phyloP scores from a whole-genome alignment of 148 eudicot genomes.

The Arbutus unedo region DNA sequence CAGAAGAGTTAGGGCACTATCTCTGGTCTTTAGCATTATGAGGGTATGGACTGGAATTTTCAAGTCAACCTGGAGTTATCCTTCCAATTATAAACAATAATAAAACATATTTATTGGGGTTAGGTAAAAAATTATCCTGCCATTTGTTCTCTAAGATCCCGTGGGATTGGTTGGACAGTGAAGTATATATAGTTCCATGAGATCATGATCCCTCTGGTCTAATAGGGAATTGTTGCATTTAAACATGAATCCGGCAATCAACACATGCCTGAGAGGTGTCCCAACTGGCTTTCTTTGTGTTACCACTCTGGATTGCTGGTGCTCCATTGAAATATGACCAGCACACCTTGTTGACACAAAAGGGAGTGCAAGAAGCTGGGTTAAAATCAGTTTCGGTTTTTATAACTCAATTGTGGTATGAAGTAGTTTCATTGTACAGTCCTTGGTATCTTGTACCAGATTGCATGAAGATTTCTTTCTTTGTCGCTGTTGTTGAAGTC shows the following conservation, averaged over 20 bases:
- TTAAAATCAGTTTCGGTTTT: background rate
- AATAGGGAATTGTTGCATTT: background rate
- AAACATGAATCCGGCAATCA: background rate
- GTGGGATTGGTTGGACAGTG: background rate
- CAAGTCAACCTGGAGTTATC: background rate
- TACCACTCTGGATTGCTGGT: background rate
- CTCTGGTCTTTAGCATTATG: background rate
- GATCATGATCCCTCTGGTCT: background rate
- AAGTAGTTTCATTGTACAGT: background rate
- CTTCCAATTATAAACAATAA: background rate
- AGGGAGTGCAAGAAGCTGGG: background rate
- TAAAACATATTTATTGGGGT: background rate
- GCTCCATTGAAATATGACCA: background rate
- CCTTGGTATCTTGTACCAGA: background rate
- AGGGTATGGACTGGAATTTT: background rate
- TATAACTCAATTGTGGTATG: background rate
- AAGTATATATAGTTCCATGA: background rate
- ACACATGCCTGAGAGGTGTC: background rate
- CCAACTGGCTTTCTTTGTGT: background rate
- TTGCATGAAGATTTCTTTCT: background rate
- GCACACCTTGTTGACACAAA: constrained; percentile 1
- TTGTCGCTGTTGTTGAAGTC: background rate
- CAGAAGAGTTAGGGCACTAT: background rate
- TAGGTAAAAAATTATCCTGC: background rate
- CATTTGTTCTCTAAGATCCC: background rate